Conservation (phyloP, 2,329 filamentous ascomycete genomes). For the Trichoderma simmonsii region DNA sequence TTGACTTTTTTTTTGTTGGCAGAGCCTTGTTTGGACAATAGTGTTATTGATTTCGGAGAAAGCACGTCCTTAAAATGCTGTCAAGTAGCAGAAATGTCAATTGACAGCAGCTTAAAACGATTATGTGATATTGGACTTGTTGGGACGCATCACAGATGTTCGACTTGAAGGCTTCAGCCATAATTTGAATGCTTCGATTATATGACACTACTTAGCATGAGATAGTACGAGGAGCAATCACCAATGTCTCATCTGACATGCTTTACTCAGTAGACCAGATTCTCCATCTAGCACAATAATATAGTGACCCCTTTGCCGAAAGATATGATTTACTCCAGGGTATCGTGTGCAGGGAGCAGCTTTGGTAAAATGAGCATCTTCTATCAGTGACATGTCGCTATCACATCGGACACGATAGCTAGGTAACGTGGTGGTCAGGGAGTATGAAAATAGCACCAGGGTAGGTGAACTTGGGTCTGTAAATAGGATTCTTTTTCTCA, state of each 20-base stretch:
- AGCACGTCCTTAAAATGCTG: background rate
- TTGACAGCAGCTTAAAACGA: background rate
- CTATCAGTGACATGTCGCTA: background rate
- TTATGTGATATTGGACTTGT: background rate
- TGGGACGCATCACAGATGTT: background rate
- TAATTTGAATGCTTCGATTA: background rate
- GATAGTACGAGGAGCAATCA: background rate
- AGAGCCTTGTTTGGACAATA: background rate
- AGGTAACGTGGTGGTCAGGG: background rate
- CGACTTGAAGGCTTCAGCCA: background rate
- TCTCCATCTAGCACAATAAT: background rate
- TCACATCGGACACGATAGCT: background rate
- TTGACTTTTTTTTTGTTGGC: background rate
- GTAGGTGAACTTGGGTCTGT: background rate
- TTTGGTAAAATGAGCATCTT: background rate
- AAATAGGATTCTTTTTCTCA: background rate
- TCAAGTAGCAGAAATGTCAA: background rate
- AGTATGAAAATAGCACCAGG: background rate
- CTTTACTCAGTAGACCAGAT: background rate
- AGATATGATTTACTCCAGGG: background rate
- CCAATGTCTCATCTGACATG: background rate
- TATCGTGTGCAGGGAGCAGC: background rate
- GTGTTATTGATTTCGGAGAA: background rate
- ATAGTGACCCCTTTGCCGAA: background rate
- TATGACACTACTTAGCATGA: background rate